Percentiles rank a stretch among this genome's conserved stretches.
Evolutionary conservation across 129 eudicot species (phyloP).

Genomic region (Saposhnikovia divaricata): DNA sequence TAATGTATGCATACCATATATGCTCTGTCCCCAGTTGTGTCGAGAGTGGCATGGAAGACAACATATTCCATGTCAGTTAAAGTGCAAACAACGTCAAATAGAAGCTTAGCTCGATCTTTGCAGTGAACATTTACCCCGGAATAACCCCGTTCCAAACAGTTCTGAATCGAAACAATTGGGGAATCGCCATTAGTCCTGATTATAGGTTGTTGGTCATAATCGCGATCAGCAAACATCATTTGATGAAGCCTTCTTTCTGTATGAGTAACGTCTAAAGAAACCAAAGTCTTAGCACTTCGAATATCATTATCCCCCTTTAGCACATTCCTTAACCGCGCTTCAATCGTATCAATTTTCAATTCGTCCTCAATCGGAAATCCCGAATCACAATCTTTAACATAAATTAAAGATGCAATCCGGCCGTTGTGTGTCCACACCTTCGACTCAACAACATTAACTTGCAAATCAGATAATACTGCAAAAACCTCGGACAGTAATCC

Average conservation of each 20-base stretch:
- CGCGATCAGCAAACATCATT: slow-evolving; percentile 70
- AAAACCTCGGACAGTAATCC: slow-evolving; percentile 65
- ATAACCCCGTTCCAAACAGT: slow-evolving; percentile 50
- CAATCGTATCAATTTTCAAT: slow-evolving; percentile 32
- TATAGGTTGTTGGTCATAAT: slow-evolving; percentile 40
- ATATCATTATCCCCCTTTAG: slow-evolving; percentile 67
- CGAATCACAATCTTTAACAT: slow-evolving; percentile 44
- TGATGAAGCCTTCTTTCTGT: slow-evolving; percentile 74
- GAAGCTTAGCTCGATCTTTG: slow-evolving; percentile 59
- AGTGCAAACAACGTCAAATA: slow-evolving; percentile 61
- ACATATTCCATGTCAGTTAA: slow-evolving; percentile 69
- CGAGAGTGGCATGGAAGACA: slow-evolving; percentile 60
- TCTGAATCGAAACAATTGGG: slow-evolving; percentile 47
- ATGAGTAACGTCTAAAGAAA: slow-evolving; percentile 48
- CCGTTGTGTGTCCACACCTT: slow-evolving; percentile 81
- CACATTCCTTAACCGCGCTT: slow-evolving; percentile 38
- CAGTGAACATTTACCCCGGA: slow-evolving; percentile 54
- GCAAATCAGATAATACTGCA: slow-evolving; percentile 47
- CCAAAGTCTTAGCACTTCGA: slow-evolving; percentile 45
- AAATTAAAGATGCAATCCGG: slow-evolving; percentile 54
- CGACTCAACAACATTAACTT: slow-evolving; percentile 54
- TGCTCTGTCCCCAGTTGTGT: slow-evolving; percentile 44
- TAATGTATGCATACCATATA: slow-evolving; percentile 36
- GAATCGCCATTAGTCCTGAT: slow-evolving; percentile 23
- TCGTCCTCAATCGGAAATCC: slow-evolving; percentile 49